These are phyloP conservation scores for Casuarina equisetifolia DNA, from an alignment of 306 rosid genomes.

Conservation along the genomic window DNA sequence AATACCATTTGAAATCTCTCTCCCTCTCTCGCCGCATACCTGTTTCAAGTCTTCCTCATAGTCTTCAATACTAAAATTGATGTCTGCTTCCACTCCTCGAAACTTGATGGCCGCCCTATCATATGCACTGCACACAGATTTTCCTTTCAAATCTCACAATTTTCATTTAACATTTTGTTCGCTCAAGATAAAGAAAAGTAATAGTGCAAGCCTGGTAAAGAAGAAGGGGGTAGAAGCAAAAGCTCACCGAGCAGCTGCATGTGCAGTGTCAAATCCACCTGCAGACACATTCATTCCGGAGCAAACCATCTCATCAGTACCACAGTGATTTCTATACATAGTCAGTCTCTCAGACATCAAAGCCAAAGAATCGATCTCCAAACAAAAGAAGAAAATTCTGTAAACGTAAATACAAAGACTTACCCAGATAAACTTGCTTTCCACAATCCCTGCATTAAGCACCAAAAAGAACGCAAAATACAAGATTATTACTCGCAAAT, in stretches of 20 bases:
- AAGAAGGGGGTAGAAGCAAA: slow-evolving; percentile 16
- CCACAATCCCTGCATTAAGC: slow-evolving; percentile 85
- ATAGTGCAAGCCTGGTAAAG: slow-evolving; percentile 26
- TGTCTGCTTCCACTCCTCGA: slow-evolving; percentile 95
- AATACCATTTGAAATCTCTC: slow-evolving; percentile 2
- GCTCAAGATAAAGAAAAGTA: slow-evolving; percentile 16
- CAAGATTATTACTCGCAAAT: slow-evolving; percentile 13
- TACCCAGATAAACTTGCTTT: slow-evolving; percentile 98
- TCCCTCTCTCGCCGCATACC: slow-evolving; percentile 38
- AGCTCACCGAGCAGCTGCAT: slow-evolving; percentile 99
- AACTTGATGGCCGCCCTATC: slow-evolving; percentile 98
- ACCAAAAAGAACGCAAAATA: slow-evolving; percentile 22
- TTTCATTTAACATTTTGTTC: slow-evolving; percentile 3
- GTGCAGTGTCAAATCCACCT: slow-evolving; percentile 99
- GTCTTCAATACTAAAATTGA: slow-evolving; percentile 83
- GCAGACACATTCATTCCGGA: slow-evolving; percentile 40
- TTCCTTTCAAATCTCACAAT: slow-evolving; percentile 7
- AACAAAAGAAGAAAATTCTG: background rate
- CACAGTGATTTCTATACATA: slow-evolving; percentile 13
- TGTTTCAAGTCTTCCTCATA: slow-evolving; percentile 95
- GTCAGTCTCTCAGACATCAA: slow-evolving; percentile 10
- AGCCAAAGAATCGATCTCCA: slow-evolving; percentile 1
- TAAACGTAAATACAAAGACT: slow-evolving; percentile 17
- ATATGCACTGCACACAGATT: slow-evolving; percentile 62
- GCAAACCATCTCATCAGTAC: slow-evolving; percentile 36